Conservation (phyloP, 345 rosid species). For the Boechera divaricarpa region DNA sequence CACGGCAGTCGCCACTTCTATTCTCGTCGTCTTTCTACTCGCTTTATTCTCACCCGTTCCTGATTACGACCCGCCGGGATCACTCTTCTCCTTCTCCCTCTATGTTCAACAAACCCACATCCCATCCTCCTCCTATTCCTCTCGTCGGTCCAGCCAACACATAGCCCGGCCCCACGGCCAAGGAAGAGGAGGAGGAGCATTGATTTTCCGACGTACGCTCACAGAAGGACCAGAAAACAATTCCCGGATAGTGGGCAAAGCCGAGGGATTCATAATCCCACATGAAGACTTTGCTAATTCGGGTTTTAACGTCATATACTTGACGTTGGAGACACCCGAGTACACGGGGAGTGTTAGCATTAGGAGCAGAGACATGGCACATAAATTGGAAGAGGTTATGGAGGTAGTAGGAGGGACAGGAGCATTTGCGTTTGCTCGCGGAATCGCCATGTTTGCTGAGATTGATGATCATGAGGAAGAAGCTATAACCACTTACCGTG, state of each 20-base stretch:
- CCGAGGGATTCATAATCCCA: slow-evolving; percentile 82
- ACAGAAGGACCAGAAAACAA: slow-evolving; percentile 76
- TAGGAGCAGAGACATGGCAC: slow-evolving; percentile 53
- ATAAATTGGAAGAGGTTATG: slow-evolving; percentile 56
- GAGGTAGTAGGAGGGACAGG: slow-evolving; percentile 83
- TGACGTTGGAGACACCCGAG: slow-evolving; percentile 62
- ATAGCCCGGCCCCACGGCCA: neutral
- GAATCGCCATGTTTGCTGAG: slow-evolving; percentile 63
- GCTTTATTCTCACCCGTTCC: slow-evolving; percentile 64
- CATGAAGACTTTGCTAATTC: slow-evolving; percentile 63
- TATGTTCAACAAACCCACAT: slow-evolving; percentile 67
- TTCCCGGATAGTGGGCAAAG: slow-evolving; percentile 69
- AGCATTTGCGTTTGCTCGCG: slow-evolving; percentile 78
- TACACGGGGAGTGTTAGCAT: slow-evolving; percentile 70
- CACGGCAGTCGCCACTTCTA: slow-evolving; percentile 57
- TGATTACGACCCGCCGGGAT: slow-evolving; percentile 34
- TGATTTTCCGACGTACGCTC: slow-evolving; percentile 64
- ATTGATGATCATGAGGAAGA: slow-evolving; percentile 32
- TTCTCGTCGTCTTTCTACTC: slow-evolving; percentile 58
- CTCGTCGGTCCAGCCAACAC: slow-evolving; percentile 35
- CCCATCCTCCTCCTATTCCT: slow-evolving; percentile 31
- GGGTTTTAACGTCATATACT: slow-evolving; percentile 69
- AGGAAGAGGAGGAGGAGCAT: slow-evolving; percentile 50
- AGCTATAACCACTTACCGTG: slow-evolving; percentile 59
- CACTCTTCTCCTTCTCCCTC: slow-evolving; percentile 73